Evolutionary conservation across 768 basidiomycete species (phyloP), one percentile per base, ranked within the genome.

Genomic region (Lactifluus subvellereus): DNA sequence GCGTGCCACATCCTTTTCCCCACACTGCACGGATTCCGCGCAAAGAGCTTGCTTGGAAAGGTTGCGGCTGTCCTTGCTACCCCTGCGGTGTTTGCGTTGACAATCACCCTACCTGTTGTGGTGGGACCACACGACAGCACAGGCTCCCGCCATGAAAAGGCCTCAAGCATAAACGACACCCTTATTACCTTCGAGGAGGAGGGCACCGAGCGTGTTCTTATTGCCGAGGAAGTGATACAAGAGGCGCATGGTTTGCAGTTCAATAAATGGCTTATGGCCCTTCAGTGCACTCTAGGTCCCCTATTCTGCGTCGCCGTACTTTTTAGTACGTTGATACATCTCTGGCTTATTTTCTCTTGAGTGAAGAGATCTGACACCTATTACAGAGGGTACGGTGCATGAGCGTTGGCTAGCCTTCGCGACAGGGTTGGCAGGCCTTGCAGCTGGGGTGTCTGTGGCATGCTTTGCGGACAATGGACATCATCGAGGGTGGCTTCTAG

Each of bases 21-120:
- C 0, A 90, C 94, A 0, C 75, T 98, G 1, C 85, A 87, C 59
- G 78, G 83, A 54, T 90, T 97, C 72, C 62, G 75, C 32, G 77
- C 80, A 27, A 94, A 96, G 74, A 85, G 86, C 18, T 67, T 86
- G 54, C 67, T 88, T 11, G 88, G 87, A 0, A 85, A 84, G 74
- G 75, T 91, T 35, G 88, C 89, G 0, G 83, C 87, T 0, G 67
- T 96, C 30, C 81, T 97, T 60, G 92, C 94, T 3, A 85, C 88
- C 0, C 96, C 96, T 2, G 92, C 94, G 2, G 85, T 99, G 2
- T 77, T 97, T 73, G 78, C 80, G 4, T 76, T 99, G 54, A 98
- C 95, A 0, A 66, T 98, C 20, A 98, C 96, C 0, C 77, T 98
- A 10, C 94, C 94, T 4, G 95, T 99, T 13, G 92, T 95, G 18